These are phyloP conservation scores for Ananas comosus DNA, from an alignment of 176 grass and related monocot genomes.

Conservation along the genomic window DNA sequence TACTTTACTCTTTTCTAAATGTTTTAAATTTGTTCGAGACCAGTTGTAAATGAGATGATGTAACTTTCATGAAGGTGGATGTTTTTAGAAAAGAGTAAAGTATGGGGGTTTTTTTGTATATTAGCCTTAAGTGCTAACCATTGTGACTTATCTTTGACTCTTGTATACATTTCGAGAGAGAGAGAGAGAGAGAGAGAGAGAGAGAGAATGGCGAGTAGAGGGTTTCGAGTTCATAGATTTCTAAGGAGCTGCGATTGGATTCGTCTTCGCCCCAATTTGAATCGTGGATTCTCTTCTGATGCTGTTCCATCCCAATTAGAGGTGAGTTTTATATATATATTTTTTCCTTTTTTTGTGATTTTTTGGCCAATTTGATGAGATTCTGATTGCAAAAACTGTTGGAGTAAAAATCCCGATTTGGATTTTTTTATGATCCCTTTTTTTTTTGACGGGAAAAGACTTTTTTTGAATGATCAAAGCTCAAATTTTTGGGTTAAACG, in stretches of 20 bases:
- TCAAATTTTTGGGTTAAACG: neutral
- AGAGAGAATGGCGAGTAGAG: slow-evolving; percentile 22
- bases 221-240: slow-evolving; percentile 22
- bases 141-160: neutral
- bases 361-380: neutral
- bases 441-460: neutral
- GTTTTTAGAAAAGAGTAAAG: neutral
- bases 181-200: slow-evolving; percentile 10
- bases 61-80: no score
- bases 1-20: no score
- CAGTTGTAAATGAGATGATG: no score
- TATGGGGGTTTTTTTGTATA: neutral
- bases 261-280: slow-evolving; percentile 16
- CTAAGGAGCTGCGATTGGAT: slow-evolving; percentile 26
- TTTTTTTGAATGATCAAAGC: neutral
- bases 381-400: neutral
- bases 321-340: slow-evolving; percentile 23
- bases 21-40: no score
- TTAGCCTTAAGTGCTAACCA: neutral
- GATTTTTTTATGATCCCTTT: neutral
- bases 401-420: neutral
- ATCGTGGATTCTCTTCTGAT: slow-evolving; percentile 36
- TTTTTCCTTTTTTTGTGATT: neutral
- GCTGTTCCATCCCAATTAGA: slow-evolving; percentile 46
- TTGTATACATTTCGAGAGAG: neutral